These are phyloP conservation scores for Tagetes erecta DNA, from an alignment of 129 eudicot species.

Conservation along the genomic window DNA sequence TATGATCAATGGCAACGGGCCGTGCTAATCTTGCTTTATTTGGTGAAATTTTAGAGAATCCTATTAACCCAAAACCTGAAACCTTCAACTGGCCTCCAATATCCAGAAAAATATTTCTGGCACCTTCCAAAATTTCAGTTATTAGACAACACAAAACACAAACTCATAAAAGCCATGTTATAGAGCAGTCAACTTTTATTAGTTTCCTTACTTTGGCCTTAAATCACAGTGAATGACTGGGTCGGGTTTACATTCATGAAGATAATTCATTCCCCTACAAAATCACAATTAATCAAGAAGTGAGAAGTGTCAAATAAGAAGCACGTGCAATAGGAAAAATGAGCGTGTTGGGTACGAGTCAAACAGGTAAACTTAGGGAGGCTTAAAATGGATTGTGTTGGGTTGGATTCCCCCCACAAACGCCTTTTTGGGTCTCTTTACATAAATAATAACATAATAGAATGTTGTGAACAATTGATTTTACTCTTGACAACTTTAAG, in stretches of 20 bases:
- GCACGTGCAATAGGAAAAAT: neutral
- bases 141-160: slow-evolving; percentile 52
- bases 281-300: slow-evolving; percentile 19
- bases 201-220: slow-evolving; percentile 97
- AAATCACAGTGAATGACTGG: slow-evolving; percentile 89
- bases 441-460: neutral
- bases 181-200: slow-evolving; percentile 36
- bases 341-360: too few species aligned
- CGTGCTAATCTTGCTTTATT: slow-evolving; percentile 65
- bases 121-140: slow-evolving; percentile 93
- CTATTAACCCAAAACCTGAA: slow-evolving; percentile 71
- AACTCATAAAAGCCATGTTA: slow-evolving; percentile 19
- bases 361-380: neutral
- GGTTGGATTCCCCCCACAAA: neutral
- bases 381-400: neutral
- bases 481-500: too few species aligned
- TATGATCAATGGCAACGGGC: slow-evolving; percentile 57
- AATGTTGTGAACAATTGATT: too few species aligned
- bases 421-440: neutral
- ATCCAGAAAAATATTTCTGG: slow-evolving; percentile 99
- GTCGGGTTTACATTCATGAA: slow-evolving; percentile 96
- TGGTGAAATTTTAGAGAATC: slow-evolving; percentile 65
- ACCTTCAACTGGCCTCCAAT: slow-evolving; percentile 87
- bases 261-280: slow-evolving; percentile 92
- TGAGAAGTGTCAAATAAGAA: slow-evolving; percentile 5